A percentile compares a stretch with the other conserved stretches of the same genome.
phyloP scores from a whole-genome alignment of 768 basidiomycete genomes.

The Boletellus ananas region DNA sequence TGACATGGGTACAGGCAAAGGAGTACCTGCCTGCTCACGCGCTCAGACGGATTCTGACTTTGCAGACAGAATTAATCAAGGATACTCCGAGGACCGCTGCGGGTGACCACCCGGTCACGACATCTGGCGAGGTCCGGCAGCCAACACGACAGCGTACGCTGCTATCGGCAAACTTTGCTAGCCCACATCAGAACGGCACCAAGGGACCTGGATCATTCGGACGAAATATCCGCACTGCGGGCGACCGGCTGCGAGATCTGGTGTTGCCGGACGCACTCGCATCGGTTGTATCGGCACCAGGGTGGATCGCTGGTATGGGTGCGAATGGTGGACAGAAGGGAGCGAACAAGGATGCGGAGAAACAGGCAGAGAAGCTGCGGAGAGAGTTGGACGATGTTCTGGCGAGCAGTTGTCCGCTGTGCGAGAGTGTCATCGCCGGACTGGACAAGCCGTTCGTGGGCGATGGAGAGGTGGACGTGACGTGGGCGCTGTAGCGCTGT shows the following conservation, averaged over 20 bases:
- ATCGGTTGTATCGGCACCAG: constrained; percentile 71
- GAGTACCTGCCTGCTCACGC: constrained; percentile 82
- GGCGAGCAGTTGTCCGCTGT: constrained; percentile 87
- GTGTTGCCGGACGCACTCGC: constrained; percentile 94
- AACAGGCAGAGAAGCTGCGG: constrained; percentile 68
- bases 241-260: constrained; percentile 85
- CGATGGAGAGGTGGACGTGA: constrained; percentile 72
- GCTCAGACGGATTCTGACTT: constrained; percentile 77
- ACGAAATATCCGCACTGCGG: constrained; percentile 80
- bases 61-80: constrained; percentile 83
- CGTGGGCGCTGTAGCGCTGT: constrained; percentile 60
- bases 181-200: constrained; percentile 58
- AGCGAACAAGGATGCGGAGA: constrained; percentile 46
- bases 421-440: constrained; percentile 83
- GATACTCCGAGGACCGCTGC: constrained; percentile 33
- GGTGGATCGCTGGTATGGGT: constrained; percentile 73
- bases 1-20: constrained; percentile 61
- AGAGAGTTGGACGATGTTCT: constrained; percentile 86
- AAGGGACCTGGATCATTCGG: constrained; percentile 67
- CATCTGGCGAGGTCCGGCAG: constrained; percentile 39
- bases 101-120: constrained; percentile 32
- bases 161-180: constrained; percentile 69
- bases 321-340: constrained; percentile 43
- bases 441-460: constrained; percentile 85
- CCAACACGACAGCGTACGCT: constrained; percentile 58